Conservation (phyloP, 2,329 filamentous ascomycete genomes). For the Rutstroemia sp. region DNA sequence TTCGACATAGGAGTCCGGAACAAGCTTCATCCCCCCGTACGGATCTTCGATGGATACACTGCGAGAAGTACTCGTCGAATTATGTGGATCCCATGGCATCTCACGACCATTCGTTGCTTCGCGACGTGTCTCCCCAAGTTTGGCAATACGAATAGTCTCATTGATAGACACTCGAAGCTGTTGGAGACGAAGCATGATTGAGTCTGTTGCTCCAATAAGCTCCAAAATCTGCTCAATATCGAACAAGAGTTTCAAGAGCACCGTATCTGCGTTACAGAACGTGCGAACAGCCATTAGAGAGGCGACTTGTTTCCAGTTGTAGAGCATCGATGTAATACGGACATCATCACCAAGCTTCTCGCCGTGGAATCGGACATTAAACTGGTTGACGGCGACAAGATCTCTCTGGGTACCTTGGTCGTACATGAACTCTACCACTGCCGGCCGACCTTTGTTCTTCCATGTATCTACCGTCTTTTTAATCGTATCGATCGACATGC, state of each 20-base stretch:
- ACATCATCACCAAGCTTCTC: slow-evolving; percentile 32
- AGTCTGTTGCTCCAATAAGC: slow-evolving; percentile 33
- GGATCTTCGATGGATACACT: slow-evolving; percentile 10
- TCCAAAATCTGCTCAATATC: slow-evolving; percentile 42
- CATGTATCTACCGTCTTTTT: slow-evolving; percentile 29
- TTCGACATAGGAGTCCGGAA: slow-evolving; percentile 16
- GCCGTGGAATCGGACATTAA: slow-evolving; percentile 38
- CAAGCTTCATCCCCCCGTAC: slow-evolving; percentile 20
- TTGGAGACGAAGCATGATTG: slow-evolving; percentile 24
- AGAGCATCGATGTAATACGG: slow-evolving; percentile 36
- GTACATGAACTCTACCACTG: slow-evolving; percentile 44
- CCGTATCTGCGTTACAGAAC: slow-evolving; percentile 41
- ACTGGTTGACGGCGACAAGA: slow-evolving; percentile 38
- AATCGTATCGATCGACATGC: slow-evolving; percentile 24
- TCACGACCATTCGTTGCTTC: slow-evolving; percentile 7
- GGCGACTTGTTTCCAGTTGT: slow-evolving; percentile 40
- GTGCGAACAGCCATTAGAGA: slow-evolving; percentile 41
- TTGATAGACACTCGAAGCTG: slow-evolving; percentile 21
- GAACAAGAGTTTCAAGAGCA: slow-evolving; percentile 40
- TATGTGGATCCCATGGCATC: slow-evolving; percentile 9
- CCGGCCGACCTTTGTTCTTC: slow-evolving; percentile 38
- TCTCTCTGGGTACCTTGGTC: slow-evolving; percentile 43
- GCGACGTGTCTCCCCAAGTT: slow-evolving; percentile 5
- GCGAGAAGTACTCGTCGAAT: slow-evolving; percentile 6
- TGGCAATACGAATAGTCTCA: slow-evolving; percentile 19